These are phyloP conservation scores for Arabis alpina DNA, from an alignment of 345 rosid species.

Conservation along the genomic window DNA sequence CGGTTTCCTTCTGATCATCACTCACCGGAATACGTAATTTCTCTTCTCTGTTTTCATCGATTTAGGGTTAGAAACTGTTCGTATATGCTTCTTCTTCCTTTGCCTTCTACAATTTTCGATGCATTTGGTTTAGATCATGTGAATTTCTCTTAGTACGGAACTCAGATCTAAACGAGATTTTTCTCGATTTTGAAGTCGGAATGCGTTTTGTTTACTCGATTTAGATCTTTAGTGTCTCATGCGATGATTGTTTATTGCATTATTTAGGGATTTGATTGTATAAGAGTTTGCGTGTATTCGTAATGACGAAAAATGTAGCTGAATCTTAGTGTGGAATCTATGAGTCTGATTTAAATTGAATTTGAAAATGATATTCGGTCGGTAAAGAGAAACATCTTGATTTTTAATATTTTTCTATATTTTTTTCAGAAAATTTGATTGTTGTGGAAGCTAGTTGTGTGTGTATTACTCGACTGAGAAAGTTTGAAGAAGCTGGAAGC, in stretches of 20 bases:
- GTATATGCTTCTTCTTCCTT: not conserved
- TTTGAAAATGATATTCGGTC: conserved; percentile 31
- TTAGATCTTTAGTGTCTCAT: conserved; percentile 27
- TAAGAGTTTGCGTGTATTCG: not conserved
- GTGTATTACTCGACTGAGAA: conserved; percentile 11
- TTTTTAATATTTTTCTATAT: conserved; percentile 5
- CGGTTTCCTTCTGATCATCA: conserved; percentile 48
- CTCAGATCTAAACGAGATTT: conserved; percentile 39
- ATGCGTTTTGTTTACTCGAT: conserved; percentile 7
- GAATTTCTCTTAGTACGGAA: conserved; percentile 1
- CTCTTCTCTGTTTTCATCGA: not conserved
- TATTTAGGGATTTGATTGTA: conserved; percentile 19
- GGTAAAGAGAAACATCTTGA: conserved; percentile 32
- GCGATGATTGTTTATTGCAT: not conserved
- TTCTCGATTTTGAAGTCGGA: not conserved
- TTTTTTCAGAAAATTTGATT: conserved; percentile 25
- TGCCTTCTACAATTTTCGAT: not conserved
- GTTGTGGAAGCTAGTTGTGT: conserved; percentile 14
- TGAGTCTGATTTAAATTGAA: conserved; percentile 19
- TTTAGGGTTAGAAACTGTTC: conserved; percentile 30
- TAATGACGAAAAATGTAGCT: conserved; percentile 4
- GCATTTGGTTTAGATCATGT: conserved; percentile 29
- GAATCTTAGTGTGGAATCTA: conserved; percentile 9
- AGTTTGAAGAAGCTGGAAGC: conserved; percentile 35
- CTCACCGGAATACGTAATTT: conserved; percentile 27